Evolutionary conservation across 169 alveolate genomes (phyloP).

Genomic region (Plasmodium berghei): DNA sequence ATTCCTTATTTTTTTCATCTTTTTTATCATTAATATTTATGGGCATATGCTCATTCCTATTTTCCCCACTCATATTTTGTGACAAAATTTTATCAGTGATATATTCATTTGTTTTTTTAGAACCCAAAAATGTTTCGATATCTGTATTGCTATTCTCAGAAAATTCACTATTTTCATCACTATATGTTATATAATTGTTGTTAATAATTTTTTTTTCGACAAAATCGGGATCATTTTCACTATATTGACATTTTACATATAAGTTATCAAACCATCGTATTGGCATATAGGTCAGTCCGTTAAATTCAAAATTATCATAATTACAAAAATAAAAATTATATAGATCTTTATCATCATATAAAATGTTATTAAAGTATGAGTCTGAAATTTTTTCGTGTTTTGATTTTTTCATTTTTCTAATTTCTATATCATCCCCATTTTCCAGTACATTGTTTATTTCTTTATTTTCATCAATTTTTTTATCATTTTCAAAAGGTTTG

Average conservation of each 20-base stretch:
- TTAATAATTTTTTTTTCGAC: background rate
- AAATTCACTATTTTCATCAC: background rate
- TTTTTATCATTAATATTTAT: background rate
- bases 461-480: too few relatives aligned
- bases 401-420: too few relatives aligned
- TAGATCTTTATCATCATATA: constrained; percentile 9
- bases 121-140: too few relatives aligned
- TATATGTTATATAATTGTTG: too few relatives aligned
- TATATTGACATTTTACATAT: background rate
- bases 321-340: constrained; percentile 24
- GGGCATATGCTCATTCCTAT: too few relatives aligned
- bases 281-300: constrained; percentile 5
- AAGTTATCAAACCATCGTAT: constrained; percentile 28
- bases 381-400: background rate
- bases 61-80: too few relatives aligned
- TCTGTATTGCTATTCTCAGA: too few relatives aligned
- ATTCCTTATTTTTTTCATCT: background rate
- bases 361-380: background rate
- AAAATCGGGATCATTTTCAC: background rate
- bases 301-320: constrained; percentile 15
- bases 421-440: too few relatives aligned
- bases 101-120: too few relatives aligned
- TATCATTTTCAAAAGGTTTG: too few relatives aligned
- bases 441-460: too few relatives aligned
- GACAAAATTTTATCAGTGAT: too few relatives aligned